phyloP scores from a whole-genome alignment of 2,329 filamentous ascomycete genomes.

The Plenodomus tracheiphilus region DNA sequence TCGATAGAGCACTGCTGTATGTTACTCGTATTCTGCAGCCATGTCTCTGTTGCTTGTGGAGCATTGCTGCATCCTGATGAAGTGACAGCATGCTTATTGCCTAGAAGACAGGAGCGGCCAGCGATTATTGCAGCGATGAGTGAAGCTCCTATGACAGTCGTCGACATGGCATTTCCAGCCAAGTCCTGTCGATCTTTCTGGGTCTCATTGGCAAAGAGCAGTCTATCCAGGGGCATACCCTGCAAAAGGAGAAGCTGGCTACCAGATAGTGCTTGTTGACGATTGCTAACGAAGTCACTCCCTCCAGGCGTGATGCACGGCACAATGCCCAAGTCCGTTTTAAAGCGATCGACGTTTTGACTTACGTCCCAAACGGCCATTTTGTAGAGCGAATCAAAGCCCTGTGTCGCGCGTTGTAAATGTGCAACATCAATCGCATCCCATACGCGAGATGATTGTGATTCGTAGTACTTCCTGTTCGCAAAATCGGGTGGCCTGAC shows the following conservation, averaged over 20 bases:
- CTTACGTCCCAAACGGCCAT: constrained; percentile 63
- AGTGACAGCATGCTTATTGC: neutral
- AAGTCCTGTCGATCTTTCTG: constrained; percentile 65
- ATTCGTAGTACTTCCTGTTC: constrained; percentile 55
- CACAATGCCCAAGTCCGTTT: constrained; percentile 59
- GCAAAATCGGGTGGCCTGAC: constrained; percentile 60
- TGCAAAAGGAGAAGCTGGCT: constrained; percentile 68
- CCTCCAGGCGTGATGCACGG: constrained; percentile 71
- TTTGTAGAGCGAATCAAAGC: constrained; percentile 63
- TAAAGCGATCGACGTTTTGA: constrained; percentile 70
- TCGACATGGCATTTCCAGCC: constrained; percentile 79
- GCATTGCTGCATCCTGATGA: neutral
- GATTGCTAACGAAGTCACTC: constrained; percentile 62
- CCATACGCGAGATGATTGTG: constrained; percentile 62
- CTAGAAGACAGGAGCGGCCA: constrained; percentile 12
- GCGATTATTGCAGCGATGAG: constrained; percentile 61
- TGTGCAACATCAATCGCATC: constrained; percentile 69
- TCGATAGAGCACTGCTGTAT: neutral
- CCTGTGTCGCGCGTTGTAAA: constrained; percentile 53
- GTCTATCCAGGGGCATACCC: constrained; percentile 65
- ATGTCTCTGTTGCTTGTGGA: neutral
- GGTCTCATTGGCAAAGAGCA: constrained; percentile 67
- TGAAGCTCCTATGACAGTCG: constrained; percentile 68
- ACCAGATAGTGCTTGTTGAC: constrained; percentile 64
- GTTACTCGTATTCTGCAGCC: neutral